phyloP scores from a whole-genome alignment of 768 basidiomycete genomes.

The Boletus insuetus region DNA sequence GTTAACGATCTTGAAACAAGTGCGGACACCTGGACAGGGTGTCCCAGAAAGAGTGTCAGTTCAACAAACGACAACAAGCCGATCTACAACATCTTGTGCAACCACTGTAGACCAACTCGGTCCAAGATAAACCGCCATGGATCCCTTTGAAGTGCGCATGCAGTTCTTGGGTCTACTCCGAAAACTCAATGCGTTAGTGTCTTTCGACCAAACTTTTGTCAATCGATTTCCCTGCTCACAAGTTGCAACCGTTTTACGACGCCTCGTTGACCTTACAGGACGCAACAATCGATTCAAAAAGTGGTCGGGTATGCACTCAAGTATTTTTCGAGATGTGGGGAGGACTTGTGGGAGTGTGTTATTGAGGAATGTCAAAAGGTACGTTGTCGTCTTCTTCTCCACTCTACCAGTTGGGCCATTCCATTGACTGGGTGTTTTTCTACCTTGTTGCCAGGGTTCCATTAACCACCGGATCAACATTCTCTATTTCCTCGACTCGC shows the following conservation, averaged over 20 bases:
- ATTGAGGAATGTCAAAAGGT: conserved; percentile 91
- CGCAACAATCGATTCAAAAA: conserved; percentile 86
- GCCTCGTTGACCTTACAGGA: conserved; percentile 38
- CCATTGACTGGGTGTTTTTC: background rate
- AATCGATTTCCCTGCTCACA: background rate
- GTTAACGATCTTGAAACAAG: too few species aligned
- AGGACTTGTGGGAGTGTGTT: conserved; percentile 93
- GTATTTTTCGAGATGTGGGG: conserved; percentile 79
- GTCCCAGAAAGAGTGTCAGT: too few species aligned
- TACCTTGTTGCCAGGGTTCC: conserved; percentile 51
- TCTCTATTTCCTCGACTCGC: conserved; percentile 84
- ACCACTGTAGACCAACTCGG: background rate
- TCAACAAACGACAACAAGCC: too few species aligned
- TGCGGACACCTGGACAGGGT: too few species aligned
- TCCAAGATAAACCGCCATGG: conserved; percentile 21
- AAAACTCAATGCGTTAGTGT: conserved; percentile 58
- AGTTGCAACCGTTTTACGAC: too few species aligned
- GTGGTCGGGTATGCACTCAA: conserved; percentile 84
- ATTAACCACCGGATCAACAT: conserved; percentile 94
- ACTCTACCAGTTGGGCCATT: too few species aligned
- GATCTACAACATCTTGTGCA: too few species aligned
- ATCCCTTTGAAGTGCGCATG: conserved; percentile 72
- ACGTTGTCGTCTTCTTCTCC: background rate
- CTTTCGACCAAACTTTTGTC: background rate
- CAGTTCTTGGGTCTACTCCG: conserved; percentile 67